Evolutionary conservation across 352 stramenopile species (phyloP).

Genomic region (Thalassiosira gravida): DNA sequence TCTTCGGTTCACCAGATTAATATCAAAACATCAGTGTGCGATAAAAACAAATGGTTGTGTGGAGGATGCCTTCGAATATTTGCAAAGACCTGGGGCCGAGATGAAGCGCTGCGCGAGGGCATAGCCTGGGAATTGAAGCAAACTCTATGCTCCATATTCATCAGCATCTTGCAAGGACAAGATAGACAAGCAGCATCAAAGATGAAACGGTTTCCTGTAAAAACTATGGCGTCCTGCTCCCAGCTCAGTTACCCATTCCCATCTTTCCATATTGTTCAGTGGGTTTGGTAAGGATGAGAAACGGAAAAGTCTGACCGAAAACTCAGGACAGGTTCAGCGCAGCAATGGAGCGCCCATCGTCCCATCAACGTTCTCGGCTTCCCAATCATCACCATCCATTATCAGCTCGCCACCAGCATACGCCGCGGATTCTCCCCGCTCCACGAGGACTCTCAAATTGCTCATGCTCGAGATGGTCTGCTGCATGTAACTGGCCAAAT

Average conservation of each 20-base stretch:
- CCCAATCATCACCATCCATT: constrained; percentile 36
- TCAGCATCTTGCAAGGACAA: not conserved
- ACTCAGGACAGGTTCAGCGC: too few relatives aligned
- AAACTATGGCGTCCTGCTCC: too few relatives aligned
- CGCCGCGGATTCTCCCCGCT: constrained; percentile 31
- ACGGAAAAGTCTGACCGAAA: too few relatives aligned
- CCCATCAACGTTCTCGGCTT: constrained; percentile 19
- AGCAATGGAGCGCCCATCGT: constrained; percentile 37
- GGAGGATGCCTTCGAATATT: too few relatives aligned
- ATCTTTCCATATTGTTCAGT: not conserved
- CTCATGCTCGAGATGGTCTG: constrained; percentile 50
- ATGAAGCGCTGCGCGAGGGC: too few relatives aligned
- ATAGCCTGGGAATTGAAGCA: too few relatives aligned
- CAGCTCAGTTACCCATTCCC: too few relatives aligned
- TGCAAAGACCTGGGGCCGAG: too few relatives aligned
- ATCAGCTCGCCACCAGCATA: constrained; percentile 34
- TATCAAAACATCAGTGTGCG: too few relatives aligned
- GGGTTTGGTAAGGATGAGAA: not conserved
- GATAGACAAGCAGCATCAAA: not conserved
- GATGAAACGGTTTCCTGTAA: not conserved
- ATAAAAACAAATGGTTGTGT: too few relatives aligned
- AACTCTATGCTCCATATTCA: too few relatives aligned
- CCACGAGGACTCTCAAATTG: constrained; percentile 45
- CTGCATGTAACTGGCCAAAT: constrained; percentile 57
- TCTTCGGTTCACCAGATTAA: too few relatives aligned